Evolutionary conservation across 371 early-diverging fungal genomes (phyloP).

Genomic region (Rhizopus sp.): DNA sequence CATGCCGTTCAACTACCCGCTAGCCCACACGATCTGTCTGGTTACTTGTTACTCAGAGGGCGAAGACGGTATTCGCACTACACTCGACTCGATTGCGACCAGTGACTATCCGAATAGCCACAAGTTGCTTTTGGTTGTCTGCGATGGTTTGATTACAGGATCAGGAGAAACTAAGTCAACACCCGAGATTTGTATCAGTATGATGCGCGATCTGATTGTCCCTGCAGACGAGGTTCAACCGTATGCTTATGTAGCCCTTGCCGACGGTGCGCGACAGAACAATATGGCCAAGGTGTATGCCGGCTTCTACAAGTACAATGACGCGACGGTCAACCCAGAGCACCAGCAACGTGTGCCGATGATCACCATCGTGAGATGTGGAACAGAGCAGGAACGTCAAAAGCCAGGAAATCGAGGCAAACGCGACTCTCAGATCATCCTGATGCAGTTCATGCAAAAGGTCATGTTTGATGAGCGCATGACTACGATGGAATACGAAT

Average conservation of each 20-base stretch:
- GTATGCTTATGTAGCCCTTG: slow-evolving; percentile 82
- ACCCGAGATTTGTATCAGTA: slow-evolving; percentile 77
- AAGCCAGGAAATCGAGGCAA: slow-evolving; percentile 93
- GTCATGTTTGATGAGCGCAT: slow-evolving; percentile 81
- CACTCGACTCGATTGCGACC: slow-evolving; percentile 88
- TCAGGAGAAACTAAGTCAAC: slow-evolving; percentile 77
- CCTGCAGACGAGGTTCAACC: slow-evolving; percentile 57
- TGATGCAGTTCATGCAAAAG: slow-evolving; percentile 91
- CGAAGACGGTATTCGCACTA: slow-evolving; percentile 80
- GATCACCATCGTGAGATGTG: slow-evolving; percentile 82
- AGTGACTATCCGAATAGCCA: slow-evolving; percentile 88
- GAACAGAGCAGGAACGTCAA: slow-evolving; percentile 66
- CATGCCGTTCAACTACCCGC: slow-evolving; percentile 68
- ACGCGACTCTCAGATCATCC: slow-evolving; percentile 91
- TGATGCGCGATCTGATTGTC: slow-evolving; percentile 75
- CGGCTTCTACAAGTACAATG: slow-evolving; percentile 78
- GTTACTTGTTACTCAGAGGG: slow-evolving; percentile 94
- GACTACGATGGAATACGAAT: slow-evolving; percentile 85
- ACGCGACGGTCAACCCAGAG: slow-evolving; percentile 47
- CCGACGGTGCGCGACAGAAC: slow-evolving; percentile 79
- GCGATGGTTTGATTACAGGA: slow-evolving; percentile 88
- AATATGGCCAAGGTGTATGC: slow-evolving; percentile 92
- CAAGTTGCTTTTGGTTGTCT: slow-evolving; percentile 89
- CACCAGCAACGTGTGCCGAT: slow-evolving; percentile 66
- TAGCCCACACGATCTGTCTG: slow-evolving; percentile 73